Evolutionary conservation across 2,329 filamentous ascomycete genomes (phyloP).

Genomic region (Cladosporium cucumerinum): DNA sequence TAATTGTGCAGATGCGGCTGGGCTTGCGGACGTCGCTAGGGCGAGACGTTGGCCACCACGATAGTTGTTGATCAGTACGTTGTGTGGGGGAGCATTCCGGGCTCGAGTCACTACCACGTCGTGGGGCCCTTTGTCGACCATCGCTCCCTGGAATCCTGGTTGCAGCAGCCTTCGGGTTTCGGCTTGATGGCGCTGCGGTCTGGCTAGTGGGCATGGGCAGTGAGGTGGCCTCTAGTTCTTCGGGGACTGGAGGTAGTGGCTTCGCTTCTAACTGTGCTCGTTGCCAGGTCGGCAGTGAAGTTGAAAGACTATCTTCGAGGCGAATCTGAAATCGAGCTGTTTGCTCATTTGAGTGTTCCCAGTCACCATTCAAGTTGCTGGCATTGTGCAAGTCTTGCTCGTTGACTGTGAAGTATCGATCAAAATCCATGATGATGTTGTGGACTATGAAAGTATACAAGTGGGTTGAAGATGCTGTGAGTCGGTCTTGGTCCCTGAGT

Average conservation of each 20-base stretch:
- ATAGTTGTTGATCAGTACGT: not conserved
- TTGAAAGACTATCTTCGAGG: not conserved
- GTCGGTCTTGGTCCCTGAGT: not conserved
- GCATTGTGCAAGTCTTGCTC: not conserved
- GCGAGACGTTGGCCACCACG: not conserved
- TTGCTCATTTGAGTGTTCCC: not conserved
- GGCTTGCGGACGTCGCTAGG: not conserved
- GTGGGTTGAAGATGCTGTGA: not conserved
- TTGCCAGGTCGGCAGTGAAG: not conserved
- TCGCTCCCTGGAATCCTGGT: not conserved
- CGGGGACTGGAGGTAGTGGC: not conserved
- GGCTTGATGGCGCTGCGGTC: not conserved
- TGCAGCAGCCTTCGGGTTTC: not conserved
- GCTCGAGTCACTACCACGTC: not conserved
- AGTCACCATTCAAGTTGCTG: not conserved
- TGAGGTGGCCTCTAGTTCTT: not conserved
- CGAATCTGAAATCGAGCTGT: not conserved
- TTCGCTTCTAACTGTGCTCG: not conserved
- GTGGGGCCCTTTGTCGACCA: not conserved
- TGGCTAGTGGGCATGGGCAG: not conserved
- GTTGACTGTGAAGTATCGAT: slow-evolving; percentile 2
- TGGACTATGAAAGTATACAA: not conserved
- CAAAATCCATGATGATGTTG: not conserved
- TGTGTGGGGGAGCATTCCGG: not conserved
- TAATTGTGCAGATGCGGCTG: not conserved